Base-by-base conservation (phyloP, 345 rosid species). In the Capsella bursapastoris region DNA sequence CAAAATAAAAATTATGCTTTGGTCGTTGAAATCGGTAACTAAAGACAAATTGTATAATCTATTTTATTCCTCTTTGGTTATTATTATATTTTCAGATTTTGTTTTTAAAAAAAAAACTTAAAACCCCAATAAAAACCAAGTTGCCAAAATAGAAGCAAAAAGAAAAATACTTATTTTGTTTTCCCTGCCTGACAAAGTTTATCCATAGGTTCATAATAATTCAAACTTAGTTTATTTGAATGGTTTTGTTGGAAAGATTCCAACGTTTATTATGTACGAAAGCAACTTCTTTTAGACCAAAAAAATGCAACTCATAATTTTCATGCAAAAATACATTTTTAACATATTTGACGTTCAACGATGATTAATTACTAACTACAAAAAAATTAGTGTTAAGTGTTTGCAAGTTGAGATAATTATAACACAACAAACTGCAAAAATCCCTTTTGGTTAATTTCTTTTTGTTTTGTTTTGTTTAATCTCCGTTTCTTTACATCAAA, bases 401-500 rank as follows among this genome's bases (percentile, higher is more conserved):
- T 72, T 56, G 41, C 14, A 53, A 34, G 31, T 55, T 28, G 65
- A 57, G 49, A 37, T 57, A 57, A 59, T 18, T 25, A 59, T 48
- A 43, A 59, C 29, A 35, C 32, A 43, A 35, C 32, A 43, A 31
- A 16, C 56, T 53, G 55, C 35, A 44, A 0, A 1, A 48, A 57
- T 66, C 5, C 0, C 14, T 25, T 25, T 18, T 34, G 22, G 50
- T 74, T 48, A 57, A 57, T 43, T 40, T 22, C 25, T 22, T 22
- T 22, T 22, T 22, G 25, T 35, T 8, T 27, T 32, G 1, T 34
- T 34, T 34, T 1, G 1, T 1, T 6, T 34, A 34, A 7, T 9
- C 67, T 57, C 67, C 38, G 11, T 28, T 50, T 59, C 70, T 60
- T 68, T 68, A 67, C 74, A 75, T 18, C 5, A 16, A 74, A 58